Base-by-base conservation (phyloP, 139 green algal species). In the Asterochloris erici region DNA sequence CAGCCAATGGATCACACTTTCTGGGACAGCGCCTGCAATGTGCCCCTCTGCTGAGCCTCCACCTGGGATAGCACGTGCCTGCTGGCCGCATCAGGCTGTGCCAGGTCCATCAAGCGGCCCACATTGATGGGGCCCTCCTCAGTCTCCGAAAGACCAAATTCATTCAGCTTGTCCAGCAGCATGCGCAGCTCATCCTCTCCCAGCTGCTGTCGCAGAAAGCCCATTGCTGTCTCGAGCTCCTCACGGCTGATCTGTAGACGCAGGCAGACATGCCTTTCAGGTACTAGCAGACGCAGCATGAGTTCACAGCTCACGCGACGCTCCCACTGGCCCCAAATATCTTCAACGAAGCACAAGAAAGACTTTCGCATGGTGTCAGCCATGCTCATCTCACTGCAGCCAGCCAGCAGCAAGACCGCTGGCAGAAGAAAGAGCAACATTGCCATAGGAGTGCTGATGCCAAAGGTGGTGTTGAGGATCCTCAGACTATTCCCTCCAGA, bases 141-240 rank as follows among this genome's bases (percentile, higher is more conserved):
- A 54, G 68, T 47, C 63, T 83, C 80, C 6, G 38, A 54, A 2
- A 54, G 38, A n/a, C 26, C 71, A 79, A 79, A 90, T 23, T 74
- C 79, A 28, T 78, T 81, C 62, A 94, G 84, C 63, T 70, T 79
- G 28, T 93, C 84, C 79, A 95, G 88, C 84, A 95, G 85, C 47
- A 82, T 47, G 24, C 82, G 79, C 81, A 95, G 86, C 79, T 95
- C 91, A 68, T 94, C 86, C 82, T 94, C 89, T 61, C 91, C 91
- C 84, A 96, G 76, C 75, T 96, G 90, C 62, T 89, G 81, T 60
- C 86, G 81, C 64, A 96, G 79, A 85, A 96, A 94, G 63, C 81
- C 82, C 84, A 95, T 85, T 0, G 93, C 89, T 47, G 81, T 83
- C 73, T 87, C 62, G 79, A 96, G 87, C 90, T 96, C 93, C 66